These are phyloP conservation scores for Asterella californica DNA, from an alignment of 225 moss, liverwort and hornwort species.

Conservation along the genomic window DNA sequence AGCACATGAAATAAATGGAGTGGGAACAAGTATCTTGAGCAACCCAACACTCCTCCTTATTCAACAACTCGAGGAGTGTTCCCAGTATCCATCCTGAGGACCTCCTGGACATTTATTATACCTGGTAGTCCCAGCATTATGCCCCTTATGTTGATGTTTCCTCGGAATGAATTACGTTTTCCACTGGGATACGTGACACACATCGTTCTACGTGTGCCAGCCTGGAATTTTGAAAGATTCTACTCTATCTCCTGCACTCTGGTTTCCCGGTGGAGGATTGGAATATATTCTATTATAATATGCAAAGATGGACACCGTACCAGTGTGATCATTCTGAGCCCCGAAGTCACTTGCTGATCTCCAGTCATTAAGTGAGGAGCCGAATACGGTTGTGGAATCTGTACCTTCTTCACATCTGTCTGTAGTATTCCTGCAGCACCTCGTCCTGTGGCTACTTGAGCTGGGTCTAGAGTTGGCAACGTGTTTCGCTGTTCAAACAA, in stretches of 20 bases:
- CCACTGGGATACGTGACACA: neutral
- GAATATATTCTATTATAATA: neutral
- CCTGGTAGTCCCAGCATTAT: neutral
- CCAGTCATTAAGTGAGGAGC: neutral
- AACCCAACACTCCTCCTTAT: neutral
- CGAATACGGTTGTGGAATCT: neutral
- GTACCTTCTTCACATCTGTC: neutral
- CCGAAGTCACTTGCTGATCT: neutral
- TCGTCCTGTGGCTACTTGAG: neutral
- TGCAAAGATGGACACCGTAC: neutral
- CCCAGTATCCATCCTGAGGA: neutral
- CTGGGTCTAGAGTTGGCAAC: neutral
- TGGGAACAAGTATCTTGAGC: neutral
- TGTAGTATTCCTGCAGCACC: neutral
- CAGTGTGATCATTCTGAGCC: neutral
- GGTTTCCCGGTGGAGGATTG: neutral
- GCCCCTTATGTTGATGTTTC: neutral
- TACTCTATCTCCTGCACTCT: neutral
- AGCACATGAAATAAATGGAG: slow-evolving; percentile 1
- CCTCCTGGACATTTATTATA: neutral
- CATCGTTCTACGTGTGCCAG: too few species aligned
- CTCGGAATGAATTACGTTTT: neutral
- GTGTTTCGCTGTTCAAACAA: neutral
- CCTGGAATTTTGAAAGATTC: neutral
- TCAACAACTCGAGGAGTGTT: neutral